These are phyloP conservation scores for Lactifluus piperatus DNA, from an alignment of 768 basidiomycete species.

Conservation along the genomic window DNA sequence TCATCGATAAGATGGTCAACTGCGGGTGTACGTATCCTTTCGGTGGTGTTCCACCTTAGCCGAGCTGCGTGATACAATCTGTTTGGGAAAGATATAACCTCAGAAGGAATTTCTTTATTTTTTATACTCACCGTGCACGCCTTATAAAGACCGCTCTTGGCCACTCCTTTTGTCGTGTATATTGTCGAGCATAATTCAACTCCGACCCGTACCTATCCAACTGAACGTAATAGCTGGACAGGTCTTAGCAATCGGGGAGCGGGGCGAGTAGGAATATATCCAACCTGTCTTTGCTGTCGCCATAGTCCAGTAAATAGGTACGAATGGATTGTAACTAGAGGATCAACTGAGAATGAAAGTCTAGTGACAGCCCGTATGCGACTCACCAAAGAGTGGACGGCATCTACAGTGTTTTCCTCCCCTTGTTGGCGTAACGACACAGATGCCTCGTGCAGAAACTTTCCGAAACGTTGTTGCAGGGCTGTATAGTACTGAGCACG, in stretches of 20 bases:
- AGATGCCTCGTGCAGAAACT: conserved; percentile 64
- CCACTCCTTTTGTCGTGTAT: conserved; percentile 67
- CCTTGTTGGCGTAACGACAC: conserved; percentile 59
- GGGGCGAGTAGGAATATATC: conserved; percentile 24
- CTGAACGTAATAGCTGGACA: conserved; percentile 45
- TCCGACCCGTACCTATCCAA: conserved; percentile 51
- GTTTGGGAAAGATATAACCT: not conserved
- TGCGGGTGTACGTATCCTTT: conserved; percentile 48
- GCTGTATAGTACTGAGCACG: conserved; percentile 38
- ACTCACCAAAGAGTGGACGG: conserved; percentile 58
- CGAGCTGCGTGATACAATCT: conserved; percentile 62
- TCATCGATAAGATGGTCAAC: conserved; percentile 65
- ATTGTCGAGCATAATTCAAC: conserved; percentile 56
- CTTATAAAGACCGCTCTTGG: conserved; percentile 63
- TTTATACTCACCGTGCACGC: conserved; percentile 44
- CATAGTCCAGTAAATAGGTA: conserved; percentile 67
- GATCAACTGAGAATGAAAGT: not conserved
- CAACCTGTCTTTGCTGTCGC: conserved; percentile 53
- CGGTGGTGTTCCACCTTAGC: conserved; percentile 65
- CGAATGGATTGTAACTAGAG: conserved; percentile 55
- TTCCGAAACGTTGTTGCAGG: conserved; percentile 55
- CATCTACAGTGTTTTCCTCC: conserved; percentile 75
- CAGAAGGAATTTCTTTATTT: not conserved
- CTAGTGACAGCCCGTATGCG: not conserved
- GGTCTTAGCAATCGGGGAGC: not conserved